Percentiles rank a stretch among this genome's conserved stretches.
Conservation (phyloP, 2,329 filamentous ascomycete species). For the Knoxdaviesia capensis region DNA sequence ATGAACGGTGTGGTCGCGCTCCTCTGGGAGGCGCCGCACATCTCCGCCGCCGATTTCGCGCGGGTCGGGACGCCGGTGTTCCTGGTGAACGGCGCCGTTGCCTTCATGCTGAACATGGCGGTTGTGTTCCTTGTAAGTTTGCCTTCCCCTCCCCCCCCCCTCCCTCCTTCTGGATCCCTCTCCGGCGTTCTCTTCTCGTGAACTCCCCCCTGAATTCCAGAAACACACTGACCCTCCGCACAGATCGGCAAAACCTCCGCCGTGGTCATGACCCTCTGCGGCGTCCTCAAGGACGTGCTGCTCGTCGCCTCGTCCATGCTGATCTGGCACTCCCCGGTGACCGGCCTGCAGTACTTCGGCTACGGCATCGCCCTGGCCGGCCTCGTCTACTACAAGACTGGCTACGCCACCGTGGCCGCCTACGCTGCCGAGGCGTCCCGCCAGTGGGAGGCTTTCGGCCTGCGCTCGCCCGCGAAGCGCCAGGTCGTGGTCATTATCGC, state of each 20-base stretch:
- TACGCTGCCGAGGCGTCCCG: slow-evolving; percentile 46
- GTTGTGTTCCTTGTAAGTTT: slow-evolving; percentile 63
- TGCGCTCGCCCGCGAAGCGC: slow-evolving; percentile 44
- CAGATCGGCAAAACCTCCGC: slow-evolving; percentile 79
- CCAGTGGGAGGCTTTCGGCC: slow-evolving; percentile 59
- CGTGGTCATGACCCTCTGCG: slow-evolving; percentile 68
- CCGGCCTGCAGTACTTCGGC: slow-evolving; percentile 60
- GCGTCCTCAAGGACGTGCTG: slow-evolving; percentile 75
- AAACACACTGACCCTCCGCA: slow-evolving; percentile 9
- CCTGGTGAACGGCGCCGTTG: slow-evolving; percentile 55
- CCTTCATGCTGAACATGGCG: slow-evolving; percentile 67
- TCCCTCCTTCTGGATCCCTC: neutral
- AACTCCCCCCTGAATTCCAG: neutral
- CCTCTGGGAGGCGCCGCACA: slow-evolving; percentile 50
- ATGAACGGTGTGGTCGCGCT: slow-evolving; percentile 63
- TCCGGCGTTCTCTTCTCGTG: neutral
- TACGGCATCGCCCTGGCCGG: slow-evolving; percentile 63
- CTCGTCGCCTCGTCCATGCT: slow-evolving; percentile 63
- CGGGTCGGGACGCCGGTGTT: slow-evolving; percentile 54
- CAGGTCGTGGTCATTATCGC: slow-evolving; percentile 38
- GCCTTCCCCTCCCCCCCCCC: neutral
- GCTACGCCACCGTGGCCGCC: slow-evolving; percentile 54
- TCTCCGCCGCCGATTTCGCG: slow-evolving; percentile 51
- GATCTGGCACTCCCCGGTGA: slow-evolving; percentile 61
- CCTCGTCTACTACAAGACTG: slow-evolving; percentile 64